These are phyloP conservation scores for Botrytis medusae DNA, from an alignment of 2,329 filamentous ascomycete genomes.

Conservation along the genomic window DNA sequence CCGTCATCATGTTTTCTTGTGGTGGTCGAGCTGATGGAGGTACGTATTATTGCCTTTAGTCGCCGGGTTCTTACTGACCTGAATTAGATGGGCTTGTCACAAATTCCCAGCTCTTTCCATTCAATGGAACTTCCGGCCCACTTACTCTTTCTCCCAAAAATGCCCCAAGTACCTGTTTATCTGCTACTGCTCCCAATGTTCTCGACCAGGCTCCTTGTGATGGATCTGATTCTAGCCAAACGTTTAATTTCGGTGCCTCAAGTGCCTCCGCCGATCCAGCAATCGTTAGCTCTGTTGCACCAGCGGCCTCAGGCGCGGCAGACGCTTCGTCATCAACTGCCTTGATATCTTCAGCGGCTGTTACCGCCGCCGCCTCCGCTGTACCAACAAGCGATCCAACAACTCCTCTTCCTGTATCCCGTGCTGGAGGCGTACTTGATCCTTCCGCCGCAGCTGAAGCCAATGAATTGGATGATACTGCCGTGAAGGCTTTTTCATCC, in stretches of 20 bases:
- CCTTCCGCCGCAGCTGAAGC: constrained; percentile 41
- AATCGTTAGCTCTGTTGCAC: neutral
- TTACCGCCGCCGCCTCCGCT: neutral
- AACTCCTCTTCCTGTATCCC: neutral
- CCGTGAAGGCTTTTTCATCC: constrained; percentile 44
- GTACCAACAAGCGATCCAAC: constrained; percentile 12
- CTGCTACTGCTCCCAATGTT: constrained; percentile 43
- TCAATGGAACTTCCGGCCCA: constrained; percentile 37
- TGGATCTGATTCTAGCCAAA: constrained; percentile 43
- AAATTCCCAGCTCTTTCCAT: constrained; percentile 21
- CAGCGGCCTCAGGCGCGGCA: neutral
- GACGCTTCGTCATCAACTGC: neutral
- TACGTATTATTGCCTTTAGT: neutral
- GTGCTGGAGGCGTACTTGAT: constrained; percentile 15
- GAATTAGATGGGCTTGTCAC: constrained; percentile 14
- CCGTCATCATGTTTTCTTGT: constrained; percentile 53
- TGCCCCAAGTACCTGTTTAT: constrained; percentile 46
- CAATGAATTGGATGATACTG: constrained; percentile 46
- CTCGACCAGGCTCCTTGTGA: constrained; percentile 45
- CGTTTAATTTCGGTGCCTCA: constrained; percentile 40
- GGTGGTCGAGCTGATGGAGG: constrained; percentile 22
- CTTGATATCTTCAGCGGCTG: neutral
- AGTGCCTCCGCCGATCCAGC: constrained; percentile 15
- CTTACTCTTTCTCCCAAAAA: constrained; percentile 48
- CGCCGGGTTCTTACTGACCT: neutral